These are phyloP conservation scores for Pyricularia grisea DNA, from an alignment of 2,329 filamentous ascomycete genomes.

Conservation along the genomic window DNA sequence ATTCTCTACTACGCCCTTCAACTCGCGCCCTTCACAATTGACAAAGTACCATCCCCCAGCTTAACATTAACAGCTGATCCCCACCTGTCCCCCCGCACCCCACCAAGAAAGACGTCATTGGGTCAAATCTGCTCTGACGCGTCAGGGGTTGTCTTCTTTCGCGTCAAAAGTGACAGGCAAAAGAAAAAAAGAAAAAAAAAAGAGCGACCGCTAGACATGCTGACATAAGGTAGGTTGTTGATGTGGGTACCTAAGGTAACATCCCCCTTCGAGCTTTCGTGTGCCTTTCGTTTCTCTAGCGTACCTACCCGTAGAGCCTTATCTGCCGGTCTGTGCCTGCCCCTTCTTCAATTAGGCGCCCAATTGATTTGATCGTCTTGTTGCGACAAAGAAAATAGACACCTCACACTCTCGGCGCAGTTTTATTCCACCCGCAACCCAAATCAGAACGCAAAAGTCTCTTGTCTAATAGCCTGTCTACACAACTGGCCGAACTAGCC, in stretches of 20 bases:
- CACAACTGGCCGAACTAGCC: neutral
- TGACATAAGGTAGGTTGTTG: neutral
- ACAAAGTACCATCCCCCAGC: neutral
- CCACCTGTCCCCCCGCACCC: neutral
- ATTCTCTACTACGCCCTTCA: neutral
- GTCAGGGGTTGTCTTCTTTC: neutral
- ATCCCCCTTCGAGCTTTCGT: neutral
- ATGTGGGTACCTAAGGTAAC: neutral
- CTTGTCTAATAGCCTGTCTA: neutral
- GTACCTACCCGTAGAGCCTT: neutral
- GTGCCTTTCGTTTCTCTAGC: neutral
- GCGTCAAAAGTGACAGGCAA: neutral
- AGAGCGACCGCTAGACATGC: neutral
- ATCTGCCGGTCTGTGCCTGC: neutral
- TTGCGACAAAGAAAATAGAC: neutral
- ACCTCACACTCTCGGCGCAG: neutral
- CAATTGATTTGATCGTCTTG: neutral
- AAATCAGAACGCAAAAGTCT: neutral
- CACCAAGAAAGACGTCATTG: constrained; percentile 1
- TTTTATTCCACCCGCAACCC: neutral
- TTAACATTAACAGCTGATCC: neutral
- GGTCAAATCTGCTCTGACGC: neutral
- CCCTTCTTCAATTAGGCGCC: neutral
- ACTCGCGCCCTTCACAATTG: neutral
- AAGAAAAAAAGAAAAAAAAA: neutral